Conservation (phyloP, 73 alveolate genomes). For the Symbiodinium natans region DNA sequence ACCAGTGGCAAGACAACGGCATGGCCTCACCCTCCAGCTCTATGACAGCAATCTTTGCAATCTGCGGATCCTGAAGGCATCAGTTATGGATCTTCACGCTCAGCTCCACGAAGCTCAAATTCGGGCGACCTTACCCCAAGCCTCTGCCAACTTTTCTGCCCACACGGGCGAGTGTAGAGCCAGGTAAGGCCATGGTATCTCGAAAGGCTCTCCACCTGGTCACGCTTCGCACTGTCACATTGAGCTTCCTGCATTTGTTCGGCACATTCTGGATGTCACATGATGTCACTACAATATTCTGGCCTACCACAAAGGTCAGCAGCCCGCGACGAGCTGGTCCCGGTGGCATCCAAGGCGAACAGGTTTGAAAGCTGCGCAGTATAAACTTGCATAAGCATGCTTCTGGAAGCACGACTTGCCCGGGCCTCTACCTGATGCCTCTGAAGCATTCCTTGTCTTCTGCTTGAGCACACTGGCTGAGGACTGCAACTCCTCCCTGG, state of each 20-base stretch:
- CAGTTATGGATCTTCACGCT: background rate
- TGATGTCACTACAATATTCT: background rate
- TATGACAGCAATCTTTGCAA: background rate
- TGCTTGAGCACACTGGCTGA: background rate
- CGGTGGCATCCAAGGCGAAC: constrained; percentile 34
- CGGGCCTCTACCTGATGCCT: too few species aligned
- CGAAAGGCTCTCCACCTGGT: constrained; percentile 79
- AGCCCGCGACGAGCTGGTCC: constrained; percentile 70
- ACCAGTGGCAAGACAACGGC: background rate
- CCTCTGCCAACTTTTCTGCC: constrained; percentile 84
- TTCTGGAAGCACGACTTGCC: too few species aligned
- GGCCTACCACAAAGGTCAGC: constrained; percentile 81
- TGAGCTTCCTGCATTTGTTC: background rate
- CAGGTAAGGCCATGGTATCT: constrained; percentile 86
- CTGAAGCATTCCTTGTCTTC: too few species aligned
- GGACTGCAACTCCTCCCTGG: background rate
- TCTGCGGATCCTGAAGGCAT: background rate
- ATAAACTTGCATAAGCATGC: too few species aligned
- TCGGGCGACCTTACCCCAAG: background rate
- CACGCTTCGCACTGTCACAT: background rate
- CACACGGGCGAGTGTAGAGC: constrained; percentile 63
- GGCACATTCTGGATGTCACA: background rate
- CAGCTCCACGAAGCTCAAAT: background rate
- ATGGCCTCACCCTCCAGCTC: constrained; percentile 77
- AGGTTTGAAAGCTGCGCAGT: too few species aligned